phyloP scores from a whole-genome alignment of 257 asterid species.

The Salvia splendens region DNA sequence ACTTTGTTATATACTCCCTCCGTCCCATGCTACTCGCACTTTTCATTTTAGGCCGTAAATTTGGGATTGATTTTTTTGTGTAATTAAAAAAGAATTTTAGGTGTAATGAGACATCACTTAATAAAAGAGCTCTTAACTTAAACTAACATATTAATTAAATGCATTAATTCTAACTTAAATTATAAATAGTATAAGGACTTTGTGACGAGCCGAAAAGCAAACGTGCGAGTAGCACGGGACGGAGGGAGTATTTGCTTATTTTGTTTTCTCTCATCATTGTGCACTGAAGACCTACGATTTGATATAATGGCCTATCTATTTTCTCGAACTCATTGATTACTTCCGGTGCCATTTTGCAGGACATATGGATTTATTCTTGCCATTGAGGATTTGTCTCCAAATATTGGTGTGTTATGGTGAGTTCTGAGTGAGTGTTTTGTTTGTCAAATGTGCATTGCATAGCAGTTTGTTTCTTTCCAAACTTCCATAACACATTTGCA shows the following conservation, averaged over 20 bases:
- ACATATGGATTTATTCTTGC: conserved; percentile 90
- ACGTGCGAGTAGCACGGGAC: too few relatives aligned
- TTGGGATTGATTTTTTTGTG: too few relatives aligned
- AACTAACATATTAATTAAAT: too few relatives aligned
- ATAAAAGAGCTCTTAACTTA: too few relatives aligned
- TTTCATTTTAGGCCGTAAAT: too few relatives aligned
- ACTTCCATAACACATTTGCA: conserved; percentile 26
- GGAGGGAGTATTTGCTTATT: background rate
- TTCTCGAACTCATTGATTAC: conserved; percentile 23
- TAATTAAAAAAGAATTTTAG: too few relatives aligned
- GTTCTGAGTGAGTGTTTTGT: conserved; percentile 31
- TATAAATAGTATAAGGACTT: too few relatives aligned
- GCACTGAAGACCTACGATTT: conserved; percentile 22
- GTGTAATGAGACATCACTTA: too few relatives aligned
- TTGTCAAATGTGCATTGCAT: conserved; percentile 14
- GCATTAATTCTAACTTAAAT: too few relatives aligned
- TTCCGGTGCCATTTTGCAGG: conserved; percentile 52
- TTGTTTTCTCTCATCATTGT: conserved; percentile 7
- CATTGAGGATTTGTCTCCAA: conserved; percentile 88
- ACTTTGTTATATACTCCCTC: conserved; percentile 5
- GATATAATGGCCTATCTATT: conserved; percentile 26
- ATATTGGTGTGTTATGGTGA: conserved; percentile 93
- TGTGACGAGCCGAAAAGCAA: too few relatives aligned
- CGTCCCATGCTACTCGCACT: too few relatives aligned
- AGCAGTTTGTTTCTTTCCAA: conserved; percentile 22